phyloP scores from a whole-genome alignment of 495 filamentous ascomycete species.

The Xylaria bambusicola region DNA sequence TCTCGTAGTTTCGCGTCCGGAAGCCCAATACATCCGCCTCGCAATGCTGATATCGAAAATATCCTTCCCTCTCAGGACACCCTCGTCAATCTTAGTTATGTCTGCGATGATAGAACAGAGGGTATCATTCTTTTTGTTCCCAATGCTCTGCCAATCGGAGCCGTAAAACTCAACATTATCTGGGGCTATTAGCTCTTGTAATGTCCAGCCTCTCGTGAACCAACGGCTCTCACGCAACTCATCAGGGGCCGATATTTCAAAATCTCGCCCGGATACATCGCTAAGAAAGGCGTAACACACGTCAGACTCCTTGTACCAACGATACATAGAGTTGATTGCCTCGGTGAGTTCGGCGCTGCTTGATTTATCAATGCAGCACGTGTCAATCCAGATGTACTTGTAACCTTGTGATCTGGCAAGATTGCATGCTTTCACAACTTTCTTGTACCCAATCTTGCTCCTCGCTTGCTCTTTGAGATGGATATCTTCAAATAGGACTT shows the following conservation, averaged over 20 bases:
- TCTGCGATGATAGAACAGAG: background rate
- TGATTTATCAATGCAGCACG: background rate
- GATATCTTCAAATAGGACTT: slow-evolving; percentile 36
- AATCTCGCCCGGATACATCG: background rate
- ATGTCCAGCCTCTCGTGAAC: slow-evolving; percentile 44
- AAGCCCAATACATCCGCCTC: background rate
- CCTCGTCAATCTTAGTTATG: background rate
- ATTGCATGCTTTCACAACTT: background rate
- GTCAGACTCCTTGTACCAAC: background rate
- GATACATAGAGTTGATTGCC: background rate
- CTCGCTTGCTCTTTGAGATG: background rate
- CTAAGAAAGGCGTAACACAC: background rate
- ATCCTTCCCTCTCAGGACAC: background rate
- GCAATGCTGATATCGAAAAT: background rate
- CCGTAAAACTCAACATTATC: slow-evolving; percentile 32
- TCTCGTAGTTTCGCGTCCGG: background rate
- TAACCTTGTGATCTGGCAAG: background rate
- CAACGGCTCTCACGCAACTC: slow-evolving; percentile 15
- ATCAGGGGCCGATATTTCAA: background rate
- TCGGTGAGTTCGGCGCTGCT: slow-evolving; percentile 10
- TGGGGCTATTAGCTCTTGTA: slow-evolving; percentile 41
- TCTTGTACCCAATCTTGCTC: slow-evolving; percentile 12
- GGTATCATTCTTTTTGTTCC: background rate
- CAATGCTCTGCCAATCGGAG: slow-evolving; percentile 16
- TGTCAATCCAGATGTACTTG: background rate